Evolutionary conservation across 78 protist genomes (phyloP).

Genomic region (Dictyostelium firmibasis): DNA sequence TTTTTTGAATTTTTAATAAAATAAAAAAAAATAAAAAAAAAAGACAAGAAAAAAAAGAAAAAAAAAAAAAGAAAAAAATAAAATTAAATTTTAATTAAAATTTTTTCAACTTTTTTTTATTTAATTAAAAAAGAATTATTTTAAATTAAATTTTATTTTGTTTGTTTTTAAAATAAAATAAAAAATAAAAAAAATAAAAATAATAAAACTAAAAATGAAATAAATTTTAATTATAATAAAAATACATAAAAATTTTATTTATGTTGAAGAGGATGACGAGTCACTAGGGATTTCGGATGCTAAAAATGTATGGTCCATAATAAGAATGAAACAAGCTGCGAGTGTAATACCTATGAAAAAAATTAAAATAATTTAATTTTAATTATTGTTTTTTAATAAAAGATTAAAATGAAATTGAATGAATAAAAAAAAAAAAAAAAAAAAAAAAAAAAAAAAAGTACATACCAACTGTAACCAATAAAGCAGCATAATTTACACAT

Average conservation of each 20-base stretch:
- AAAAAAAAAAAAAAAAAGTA: background rate
- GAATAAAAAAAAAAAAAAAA: no score
- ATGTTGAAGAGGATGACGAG: background rate
- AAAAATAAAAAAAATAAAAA: background rate
- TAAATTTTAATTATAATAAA: background rate
- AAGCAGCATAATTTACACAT: constrained; percentile 77
- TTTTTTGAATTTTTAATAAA: background rate
- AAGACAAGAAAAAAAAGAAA: background rate
- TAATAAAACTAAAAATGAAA: no score
- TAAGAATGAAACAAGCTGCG: constrained; percentile 32
- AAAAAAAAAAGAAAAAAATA: background rate
- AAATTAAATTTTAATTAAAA: no score
- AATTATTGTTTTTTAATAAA: no score
- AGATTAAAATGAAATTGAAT: no score
- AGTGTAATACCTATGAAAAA: constrained; percentile 68
- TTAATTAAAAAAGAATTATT: background rate
- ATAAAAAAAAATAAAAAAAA: background rate
- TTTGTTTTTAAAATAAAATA: no score
- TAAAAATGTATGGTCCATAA: constrained; percentile 83
- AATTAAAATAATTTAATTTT: no score
- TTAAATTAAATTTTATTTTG: background rate
- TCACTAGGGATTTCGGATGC: background rate
- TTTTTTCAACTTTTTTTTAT: no score
- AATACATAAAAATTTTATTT: background rate
- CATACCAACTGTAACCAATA: constrained; percentile 57